These are phyloP conservation scores for Trichoderma pleuroti DNA, from an alignment of 2,329 filamentous ascomycete genomes.

Conservation along the genomic window DNA sequence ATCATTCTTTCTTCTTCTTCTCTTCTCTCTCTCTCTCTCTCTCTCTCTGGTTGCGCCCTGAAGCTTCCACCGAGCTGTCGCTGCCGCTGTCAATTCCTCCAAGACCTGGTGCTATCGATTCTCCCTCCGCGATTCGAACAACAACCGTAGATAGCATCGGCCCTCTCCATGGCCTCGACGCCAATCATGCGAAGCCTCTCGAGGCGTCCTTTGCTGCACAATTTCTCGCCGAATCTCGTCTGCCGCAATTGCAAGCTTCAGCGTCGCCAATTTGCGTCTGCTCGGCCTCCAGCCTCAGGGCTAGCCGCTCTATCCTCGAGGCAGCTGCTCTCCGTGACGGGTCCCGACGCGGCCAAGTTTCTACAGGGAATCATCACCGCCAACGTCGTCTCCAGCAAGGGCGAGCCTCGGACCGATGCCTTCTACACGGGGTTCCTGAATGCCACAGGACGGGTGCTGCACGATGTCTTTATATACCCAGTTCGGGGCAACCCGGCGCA, in stretches of 20 bases:
- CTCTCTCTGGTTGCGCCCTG: not conserved
- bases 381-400: slow-evolving; percentile 37
- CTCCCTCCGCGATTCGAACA: not conserved
- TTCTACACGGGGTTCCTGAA: slow-evolving; percentile 85
- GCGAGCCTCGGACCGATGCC: slow-evolving; percentile 42
- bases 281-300: slow-evolving; percentile 44
- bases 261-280: slow-evolving; percentile 33
- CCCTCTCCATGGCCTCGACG: not conserved
- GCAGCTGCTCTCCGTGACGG: slow-evolving; percentile 73
- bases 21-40: too few species aligned
- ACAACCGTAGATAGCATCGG: not conserved
- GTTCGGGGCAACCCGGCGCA: slow-evolving; percentile 34
- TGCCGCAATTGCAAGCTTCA: slow-evolving; percentile 34
- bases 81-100: not conserved
- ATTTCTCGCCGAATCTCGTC: slow-evolving; percentile 23
- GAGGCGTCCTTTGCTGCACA: slow-evolving; percentile 19
- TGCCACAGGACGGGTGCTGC: slow-evolving; percentile 75
- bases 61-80: not conserved
- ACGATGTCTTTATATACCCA: slow-evolving; percentile 89
- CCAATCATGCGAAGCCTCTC: slow-evolving; percentile 26
- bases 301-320: slow-evolving; percentile 65
- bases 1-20: too few species aligned
- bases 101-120: not conserved
- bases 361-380: slow-evolving; percentile 85
- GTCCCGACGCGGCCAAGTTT: slow-evolving; percentile 76